phyloP scores from a whole-genome alignment of 2,329 filamentous ascomycete genomes.

The Trichoderma atrobrunneum region DNA sequence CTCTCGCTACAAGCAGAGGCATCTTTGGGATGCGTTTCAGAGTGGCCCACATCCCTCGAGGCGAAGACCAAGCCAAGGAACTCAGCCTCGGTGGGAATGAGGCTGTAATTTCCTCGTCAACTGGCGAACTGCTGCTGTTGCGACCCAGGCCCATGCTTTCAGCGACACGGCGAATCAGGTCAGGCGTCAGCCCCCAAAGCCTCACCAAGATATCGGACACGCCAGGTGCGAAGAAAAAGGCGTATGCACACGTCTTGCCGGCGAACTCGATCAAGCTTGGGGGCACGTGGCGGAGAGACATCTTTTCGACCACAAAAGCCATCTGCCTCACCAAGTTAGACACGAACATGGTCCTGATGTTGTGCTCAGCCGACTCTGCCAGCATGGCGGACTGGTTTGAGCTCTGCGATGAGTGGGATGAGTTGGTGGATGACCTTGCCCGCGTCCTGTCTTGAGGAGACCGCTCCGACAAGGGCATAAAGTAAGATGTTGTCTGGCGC shows the following conservation, averaged over 20 bases:
- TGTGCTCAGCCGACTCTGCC: conserved; percentile 74
- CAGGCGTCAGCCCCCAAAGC: conserved; percentile 71
- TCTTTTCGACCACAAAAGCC: conserved; percentile 81
- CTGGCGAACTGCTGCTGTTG: conserved; percentile 47
- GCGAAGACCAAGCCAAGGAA: conserved; percentile 55
- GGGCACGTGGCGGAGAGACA: conserved; percentile 70
- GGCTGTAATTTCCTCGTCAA: conserved; percentile 59
- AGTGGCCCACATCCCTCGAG: conserved; percentile 47
- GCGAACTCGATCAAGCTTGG: conserved; percentile 76
- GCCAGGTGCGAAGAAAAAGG: conserved; percentile 88
- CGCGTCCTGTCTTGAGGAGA: conserved; percentile 46
- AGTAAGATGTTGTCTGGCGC: conserved; percentile 68
- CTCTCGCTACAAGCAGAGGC: conserved; percentile 65
- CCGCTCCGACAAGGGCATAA: conserved; percentile 60
- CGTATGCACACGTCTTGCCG: conserved; percentile 86
- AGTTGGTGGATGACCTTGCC: conserved; percentile 46
- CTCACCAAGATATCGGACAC: conserved; percentile 80
- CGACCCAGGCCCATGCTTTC: conserved; percentile 65
- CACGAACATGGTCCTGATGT: conserved; percentile 82
- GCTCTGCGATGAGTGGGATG: conserved; percentile 61
- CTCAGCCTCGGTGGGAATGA: conserved; percentile 68
- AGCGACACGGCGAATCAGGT: conserved; percentile 67
- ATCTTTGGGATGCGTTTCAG: conserved; percentile 64
- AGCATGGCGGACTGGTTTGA: conserved; percentile 59
- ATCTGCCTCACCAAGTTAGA: conserved; percentile 81